phyloP scores from a whole-genome alignment of 345 rosid genomes.

The Gossypium australe region DNA sequence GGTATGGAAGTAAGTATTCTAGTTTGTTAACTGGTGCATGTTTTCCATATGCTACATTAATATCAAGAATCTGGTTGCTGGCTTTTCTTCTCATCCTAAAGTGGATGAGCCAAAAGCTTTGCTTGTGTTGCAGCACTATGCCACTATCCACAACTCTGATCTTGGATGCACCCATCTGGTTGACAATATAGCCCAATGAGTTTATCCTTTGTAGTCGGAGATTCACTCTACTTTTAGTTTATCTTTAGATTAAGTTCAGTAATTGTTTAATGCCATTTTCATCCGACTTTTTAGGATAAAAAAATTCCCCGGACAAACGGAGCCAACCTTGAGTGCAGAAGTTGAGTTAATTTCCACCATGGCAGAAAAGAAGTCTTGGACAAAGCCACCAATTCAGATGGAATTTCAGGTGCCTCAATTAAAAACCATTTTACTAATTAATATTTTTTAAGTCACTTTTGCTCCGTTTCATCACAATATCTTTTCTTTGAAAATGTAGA shows the following conservation, averaged over 20 bases:
- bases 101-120: neutral
- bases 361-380: conserved; percentile 92
- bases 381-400: conserved; percentile 98
- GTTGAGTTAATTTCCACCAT: conserved; percentile 94
- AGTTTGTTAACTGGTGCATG: neutral
- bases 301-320: conserved; percentile 98
- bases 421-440: conserved; percentile 8
- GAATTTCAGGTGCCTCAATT: conserved; percentile 76
- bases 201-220: neutral
- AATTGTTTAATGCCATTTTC: neutral
- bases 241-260: neutral
- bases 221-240: neutral
- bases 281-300: conserved; percentile 55
- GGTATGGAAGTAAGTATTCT: conserved; percentile 90
- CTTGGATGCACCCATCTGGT: neutral
- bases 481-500: neutral
- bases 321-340: conserved; percentile 95
- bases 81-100: neutral
- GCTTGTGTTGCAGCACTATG: neutral
- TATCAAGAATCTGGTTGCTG: neutral
- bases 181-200: neutral
- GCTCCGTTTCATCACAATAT: neutral
- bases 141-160: too few relatives aligned
- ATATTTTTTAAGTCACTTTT: neutral
- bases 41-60: neutral